phyloP scores from a whole-genome alignment of 1,284 basidiomycete genomes.

The Tilletia walkeri region DNA sequence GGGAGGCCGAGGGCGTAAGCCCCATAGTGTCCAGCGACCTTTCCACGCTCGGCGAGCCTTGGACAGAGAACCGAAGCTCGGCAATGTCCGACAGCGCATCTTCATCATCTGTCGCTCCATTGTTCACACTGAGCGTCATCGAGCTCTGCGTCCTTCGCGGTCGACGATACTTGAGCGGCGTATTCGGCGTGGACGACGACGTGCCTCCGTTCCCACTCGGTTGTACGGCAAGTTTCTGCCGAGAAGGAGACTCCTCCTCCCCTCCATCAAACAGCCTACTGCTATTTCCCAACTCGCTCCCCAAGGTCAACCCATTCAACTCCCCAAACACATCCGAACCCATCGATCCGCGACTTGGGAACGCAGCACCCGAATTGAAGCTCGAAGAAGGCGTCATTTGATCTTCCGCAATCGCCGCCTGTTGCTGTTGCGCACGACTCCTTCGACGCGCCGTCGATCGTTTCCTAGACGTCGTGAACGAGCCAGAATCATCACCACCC shows the following conservation, averaged over 20 bases:
- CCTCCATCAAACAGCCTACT: constrained; percentile 19
- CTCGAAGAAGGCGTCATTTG: constrained; percentile 7
- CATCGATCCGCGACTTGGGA: no score
- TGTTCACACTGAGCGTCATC: constrained; percentile 13
- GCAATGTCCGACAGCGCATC: constrained; percentile 33
- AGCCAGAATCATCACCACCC: background rate
- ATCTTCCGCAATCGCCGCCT: background rate
- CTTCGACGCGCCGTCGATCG: background rate
- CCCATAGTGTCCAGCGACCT: background rate
- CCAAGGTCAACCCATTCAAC: constrained; percentile 32
- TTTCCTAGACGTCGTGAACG: background rate
- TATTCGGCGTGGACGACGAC: constrained; percentile 28
- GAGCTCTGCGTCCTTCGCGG: background rate
- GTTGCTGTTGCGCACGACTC: background rate
- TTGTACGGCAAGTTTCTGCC: background rate
- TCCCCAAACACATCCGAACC: background rate
- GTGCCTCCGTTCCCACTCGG: background rate
- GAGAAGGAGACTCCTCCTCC: constrained; percentile 15
- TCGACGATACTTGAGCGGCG: constrained; percentile 24
- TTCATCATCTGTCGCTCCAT: constrained; percentile 22
- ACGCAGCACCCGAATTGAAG: background rate
- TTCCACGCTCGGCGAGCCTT: background rate
- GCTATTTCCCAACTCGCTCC: constrained; percentile 39
- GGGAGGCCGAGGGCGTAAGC: background rate
- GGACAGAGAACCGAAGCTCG: constrained; percentile 21